Conservation (phyloP, 1,139 yeast species). For the Saccharomyces pastorianus region DNA sequence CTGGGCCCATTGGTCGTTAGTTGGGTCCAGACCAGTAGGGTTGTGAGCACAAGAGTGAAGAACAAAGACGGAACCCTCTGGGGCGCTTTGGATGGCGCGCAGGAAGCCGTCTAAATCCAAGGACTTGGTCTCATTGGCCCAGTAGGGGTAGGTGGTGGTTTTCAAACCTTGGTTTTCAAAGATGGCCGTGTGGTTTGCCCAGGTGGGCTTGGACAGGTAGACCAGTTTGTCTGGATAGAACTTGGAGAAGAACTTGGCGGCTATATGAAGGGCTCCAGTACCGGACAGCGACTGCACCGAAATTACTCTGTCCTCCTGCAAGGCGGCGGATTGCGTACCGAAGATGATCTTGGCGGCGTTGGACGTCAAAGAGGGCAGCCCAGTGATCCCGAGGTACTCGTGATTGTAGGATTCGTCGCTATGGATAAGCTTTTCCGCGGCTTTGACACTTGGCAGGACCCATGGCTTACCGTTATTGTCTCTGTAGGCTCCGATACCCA, state of each 20-base stretch:
- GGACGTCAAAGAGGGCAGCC: slow-evolving; percentile 58
- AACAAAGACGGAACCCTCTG: slow-evolving; percentile 69
- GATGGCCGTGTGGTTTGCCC: slow-evolving; percentile 91
- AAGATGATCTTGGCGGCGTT: slow-evolving; percentile 76
- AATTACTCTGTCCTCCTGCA: slow-evolving; percentile 48
- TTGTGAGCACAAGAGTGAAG: slow-evolving; percentile 96
- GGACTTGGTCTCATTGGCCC: slow-evolving; percentile 57
- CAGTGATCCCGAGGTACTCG: slow-evolving; percentile 85
- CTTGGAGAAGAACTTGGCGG: slow-evolving; percentile 59
- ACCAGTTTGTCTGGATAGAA: slow-evolving; percentile 43
- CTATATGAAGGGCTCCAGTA: slow-evolving; percentile 90
- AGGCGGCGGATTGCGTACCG: slow-evolving; percentile 55
- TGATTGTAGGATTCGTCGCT: slow-evolving; percentile 66
- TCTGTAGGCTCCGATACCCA: slow-evolving; percentile 95
- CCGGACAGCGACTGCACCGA: slow-evolving; percentile 88
- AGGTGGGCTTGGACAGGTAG: slow-evolving; percentile 83
- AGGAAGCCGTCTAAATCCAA: slow-evolving; percentile 65
- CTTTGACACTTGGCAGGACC: slow-evolving; percentile 80
- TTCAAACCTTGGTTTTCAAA: slow-evolving; percentile 60
- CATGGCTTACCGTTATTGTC: slow-evolving; percentile 90
- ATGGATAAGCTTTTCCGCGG: slow-evolving; percentile 54
- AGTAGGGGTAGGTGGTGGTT: slow-evolving; percentile 69
- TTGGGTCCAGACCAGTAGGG: slow-evolving; percentile 96
- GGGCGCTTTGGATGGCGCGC: slow-evolving; percentile 58
- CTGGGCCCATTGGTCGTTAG: slow-evolving; percentile 72